Evolutionary conservation across 2,329 filamentous ascomycete genomes (phyloP), one percentile per base, ranked within the genome.

Genomic region (Phialocephala subalpina): DNA sequence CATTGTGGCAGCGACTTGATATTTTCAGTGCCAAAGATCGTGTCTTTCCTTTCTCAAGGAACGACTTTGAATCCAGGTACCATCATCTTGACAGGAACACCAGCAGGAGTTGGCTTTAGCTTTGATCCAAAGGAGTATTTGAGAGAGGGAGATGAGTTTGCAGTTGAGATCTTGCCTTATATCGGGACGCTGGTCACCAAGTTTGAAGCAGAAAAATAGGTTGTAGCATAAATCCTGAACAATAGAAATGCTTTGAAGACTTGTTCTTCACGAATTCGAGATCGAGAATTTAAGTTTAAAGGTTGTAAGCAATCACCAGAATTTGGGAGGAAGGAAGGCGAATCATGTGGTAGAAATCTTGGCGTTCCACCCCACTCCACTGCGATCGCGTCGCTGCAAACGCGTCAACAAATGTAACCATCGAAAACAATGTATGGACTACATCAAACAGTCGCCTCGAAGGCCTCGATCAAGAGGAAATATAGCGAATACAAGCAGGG

Each of bases 101-200:
- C 81, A 1, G 76, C 76, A 47, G 81, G 81, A 70, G 72, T 76
- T 40, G 74, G 74, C 2, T 68, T 71, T 20, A 65, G 69, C 18
- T 71, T 68, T 29, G 52, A 66, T 9, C 74, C 82, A 2, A 79
- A 81, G 68, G 79, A 80, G 63, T 82, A 79, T 66, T 69, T 84
- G 62, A 79, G 77, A 65, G 76, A 77, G 2, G 82, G 82, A 1
- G 82, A 83, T 65, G 78, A 82, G 67, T 83, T 85, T 68, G 75
- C 78, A 0, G 82, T 85, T 5, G 82, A 84, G 76, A 77, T 85
- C 64, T 69, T 80, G 60, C 82, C 82, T 16, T 73, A 82, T 72
- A 79, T 85, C 58, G 83, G 82, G 11, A 85, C 83, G 0, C 72
- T 84, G 69, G 76, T 82, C 36, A 84, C 78, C 25, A 80, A 78